These are phyloP conservation scores for Penicillium subrubescens DNA, from an alignment of 495 filamentous ascomycete genomes.

Conservation along the genomic window DNA sequence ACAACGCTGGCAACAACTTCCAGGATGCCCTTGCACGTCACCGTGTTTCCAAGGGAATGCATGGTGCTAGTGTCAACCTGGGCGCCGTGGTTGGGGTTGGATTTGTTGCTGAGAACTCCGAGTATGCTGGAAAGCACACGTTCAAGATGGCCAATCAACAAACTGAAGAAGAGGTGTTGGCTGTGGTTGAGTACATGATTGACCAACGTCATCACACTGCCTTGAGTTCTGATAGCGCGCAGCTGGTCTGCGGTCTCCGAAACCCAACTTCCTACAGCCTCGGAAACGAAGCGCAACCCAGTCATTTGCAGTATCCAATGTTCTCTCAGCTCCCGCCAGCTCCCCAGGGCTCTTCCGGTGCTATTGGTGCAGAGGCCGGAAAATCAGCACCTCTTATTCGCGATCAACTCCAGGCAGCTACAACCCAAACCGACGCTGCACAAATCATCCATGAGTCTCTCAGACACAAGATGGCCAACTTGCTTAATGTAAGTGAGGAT, in stretches of 20 bases:
- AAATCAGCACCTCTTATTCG: neutral
- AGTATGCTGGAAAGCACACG: neutral
- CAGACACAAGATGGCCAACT: neutral
- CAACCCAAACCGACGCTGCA: neutral
- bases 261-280: neutral
- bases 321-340: neutral
- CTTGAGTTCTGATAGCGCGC: neutral
- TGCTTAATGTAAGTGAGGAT: neutral
- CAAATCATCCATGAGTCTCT: neutral
- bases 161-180: neutral
- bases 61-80: neutral
- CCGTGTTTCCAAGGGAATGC: neutral
- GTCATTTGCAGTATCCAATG: neutral
- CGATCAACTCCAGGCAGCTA: neutral
- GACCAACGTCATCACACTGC: neutral
- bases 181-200: neutral
- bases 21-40: slow-evolving; percentile 43
- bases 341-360: neutral
- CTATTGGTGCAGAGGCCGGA: neutral
- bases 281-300: neutral
- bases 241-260: neutral
- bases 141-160: neutral
- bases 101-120: neutral
- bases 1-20: slow-evolving; percentile 46
- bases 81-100: neutral